Conservation (phyloP, 2,329 filamentous ascomycete genomes). For the Fusarium drepaniforme region DNA sequence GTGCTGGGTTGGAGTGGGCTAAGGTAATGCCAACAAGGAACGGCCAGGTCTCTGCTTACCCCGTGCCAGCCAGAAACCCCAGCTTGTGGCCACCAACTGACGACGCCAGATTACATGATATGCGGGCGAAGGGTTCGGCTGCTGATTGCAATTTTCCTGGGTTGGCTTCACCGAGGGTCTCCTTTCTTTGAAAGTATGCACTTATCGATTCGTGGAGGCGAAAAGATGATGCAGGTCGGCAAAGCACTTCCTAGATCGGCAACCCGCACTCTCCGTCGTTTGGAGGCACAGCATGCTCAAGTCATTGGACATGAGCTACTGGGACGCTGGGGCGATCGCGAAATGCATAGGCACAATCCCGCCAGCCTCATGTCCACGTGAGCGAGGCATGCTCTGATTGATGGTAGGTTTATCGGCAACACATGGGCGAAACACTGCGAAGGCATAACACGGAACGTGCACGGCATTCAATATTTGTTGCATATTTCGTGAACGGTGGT, state of each 20-base stretch:
- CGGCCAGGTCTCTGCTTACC: background rate
- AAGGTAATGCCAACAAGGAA: slow-evolving; percentile 1
- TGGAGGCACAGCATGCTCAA: slow-evolving; percentile 16
- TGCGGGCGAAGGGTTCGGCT: background rate
- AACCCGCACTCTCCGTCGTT: background rate
- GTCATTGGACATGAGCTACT: slow-evolving; percentile 18
- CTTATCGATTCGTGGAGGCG: background rate
- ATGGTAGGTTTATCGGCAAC: background rate
- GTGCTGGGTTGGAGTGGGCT: background rate
- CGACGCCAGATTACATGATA: slow-evolving; percentile 3
- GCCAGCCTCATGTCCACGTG: slow-evolving; percentile 4
- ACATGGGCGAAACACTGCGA: background rate
- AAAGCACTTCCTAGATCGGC: background rate
- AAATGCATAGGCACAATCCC: slow-evolving; percentile 7
- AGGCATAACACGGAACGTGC: background rate
- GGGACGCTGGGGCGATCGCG: slow-evolving; percentile 14
- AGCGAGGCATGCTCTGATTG: background rate
- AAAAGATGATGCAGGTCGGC: background rate
- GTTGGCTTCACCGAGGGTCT: background rate
- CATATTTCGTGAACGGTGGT: background rate
- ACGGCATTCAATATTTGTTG: background rate
- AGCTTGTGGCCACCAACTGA: slow-evolving; percentile 1
- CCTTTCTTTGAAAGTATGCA: background rate
- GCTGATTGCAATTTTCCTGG: background rate
- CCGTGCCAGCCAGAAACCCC: background rate